These are phyloP conservation scores for Candida silvatica DNA, from an alignment of 805 yeast species.

Conservation along the genomic window DNA sequence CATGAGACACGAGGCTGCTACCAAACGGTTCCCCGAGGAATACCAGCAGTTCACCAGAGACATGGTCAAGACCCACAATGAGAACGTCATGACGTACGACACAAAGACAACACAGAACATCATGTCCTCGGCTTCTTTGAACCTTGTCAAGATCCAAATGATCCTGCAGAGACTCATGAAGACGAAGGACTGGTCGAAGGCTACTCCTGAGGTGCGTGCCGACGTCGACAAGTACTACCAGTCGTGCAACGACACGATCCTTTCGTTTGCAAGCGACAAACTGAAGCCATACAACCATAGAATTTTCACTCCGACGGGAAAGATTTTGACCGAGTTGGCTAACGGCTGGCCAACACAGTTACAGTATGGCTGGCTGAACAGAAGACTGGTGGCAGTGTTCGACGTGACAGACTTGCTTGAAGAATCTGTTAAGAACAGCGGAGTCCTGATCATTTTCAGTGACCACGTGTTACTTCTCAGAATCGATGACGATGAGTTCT, in stretches of 20 bases:
- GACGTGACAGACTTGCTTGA: conserved; percentile 26
- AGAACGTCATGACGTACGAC: conserved; percentile 28
- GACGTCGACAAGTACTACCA: conserved; percentile 35
- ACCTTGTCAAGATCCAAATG: conserved; percentile 61
- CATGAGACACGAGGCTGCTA: conserved; percentile 90
- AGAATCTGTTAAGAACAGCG: conserved; percentile 27
- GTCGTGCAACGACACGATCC: conserved; percentile 56
- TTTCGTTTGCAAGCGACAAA: conserved; percentile 66
- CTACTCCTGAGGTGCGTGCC: conserved; percentile 8
- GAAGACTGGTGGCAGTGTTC: conserved; percentile 75
- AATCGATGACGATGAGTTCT: conserved; percentile 37
- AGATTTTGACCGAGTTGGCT: conserved; percentile 76
- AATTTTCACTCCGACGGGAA: conserved; percentile 87
- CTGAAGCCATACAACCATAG: conserved; percentile 47
- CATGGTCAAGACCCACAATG: conserved; percentile 22
- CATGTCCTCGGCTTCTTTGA: conserved; percentile 54
- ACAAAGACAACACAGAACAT: conserved; percentile 50
- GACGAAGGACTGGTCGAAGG: conserved; percentile 35
- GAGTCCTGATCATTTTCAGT: conserved; percentile 69
- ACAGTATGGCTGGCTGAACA: conserved; percentile 80
- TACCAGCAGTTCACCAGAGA: conserved; percentile 33
- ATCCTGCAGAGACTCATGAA: conserved; percentile 54
- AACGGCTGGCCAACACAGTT: conserved; percentile 80
- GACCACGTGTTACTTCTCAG: conserved; percentile 66
- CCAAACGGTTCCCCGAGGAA: conserved; percentile 48